Percentiles rank a stretch among this genome's conserved stretches.
Conservation (phyloP, 768 basidiomycete genomes). For the Kwoniella shandongensis region DNA sequence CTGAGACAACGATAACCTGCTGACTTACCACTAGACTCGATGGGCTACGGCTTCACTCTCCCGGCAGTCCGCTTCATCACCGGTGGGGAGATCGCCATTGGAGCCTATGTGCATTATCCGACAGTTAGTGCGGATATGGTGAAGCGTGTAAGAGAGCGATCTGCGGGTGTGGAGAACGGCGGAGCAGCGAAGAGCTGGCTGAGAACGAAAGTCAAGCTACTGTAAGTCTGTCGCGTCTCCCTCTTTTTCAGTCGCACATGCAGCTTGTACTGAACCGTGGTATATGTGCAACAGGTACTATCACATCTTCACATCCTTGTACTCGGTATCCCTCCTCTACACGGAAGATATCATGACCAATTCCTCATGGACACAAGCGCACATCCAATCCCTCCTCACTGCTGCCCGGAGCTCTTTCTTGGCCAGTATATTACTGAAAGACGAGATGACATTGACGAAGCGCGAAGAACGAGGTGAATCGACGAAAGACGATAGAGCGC, state of each 20-base stretch:
- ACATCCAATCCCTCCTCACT: conserved; percentile 71
- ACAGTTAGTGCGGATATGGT: conserved; percentile 96
- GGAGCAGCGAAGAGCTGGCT: conserved; percentile 62
- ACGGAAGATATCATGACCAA: conserved; percentile 78
- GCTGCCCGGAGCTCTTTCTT: conserved; percentile 23
- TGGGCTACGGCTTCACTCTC: conserved; percentile 96
- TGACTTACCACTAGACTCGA: conserved; percentile 67
- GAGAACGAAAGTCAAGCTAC: conserved; percentile 64
- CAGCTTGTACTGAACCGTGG: neutral
- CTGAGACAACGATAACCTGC: neutral
- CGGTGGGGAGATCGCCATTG: conserved; percentile 63
- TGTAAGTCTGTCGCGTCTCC: too few species aligned
- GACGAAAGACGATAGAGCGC: conserved; percentile 14
- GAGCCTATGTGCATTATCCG: conserved; percentile 93
- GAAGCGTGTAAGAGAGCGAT: conserved; percentile 66
- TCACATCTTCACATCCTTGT: conserved; percentile 78
- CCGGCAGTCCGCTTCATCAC: conserved; percentile 69
- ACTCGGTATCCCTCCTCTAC: conserved; percentile 69
- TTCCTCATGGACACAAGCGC: conserved; percentile 88
- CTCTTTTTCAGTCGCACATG: neutral
- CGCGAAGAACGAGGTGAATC: conserved; percentile 19
- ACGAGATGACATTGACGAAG: conserved; percentile 22
- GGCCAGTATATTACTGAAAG: conserved; percentile 36
- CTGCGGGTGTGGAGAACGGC: conserved; percentile 65
- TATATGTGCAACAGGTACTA: conserved; percentile 71